These are phyloP conservation scores for Boletus huronensis DNA, from an alignment of 768 basidiomycete species.

Conservation along the genomic window DNA sequence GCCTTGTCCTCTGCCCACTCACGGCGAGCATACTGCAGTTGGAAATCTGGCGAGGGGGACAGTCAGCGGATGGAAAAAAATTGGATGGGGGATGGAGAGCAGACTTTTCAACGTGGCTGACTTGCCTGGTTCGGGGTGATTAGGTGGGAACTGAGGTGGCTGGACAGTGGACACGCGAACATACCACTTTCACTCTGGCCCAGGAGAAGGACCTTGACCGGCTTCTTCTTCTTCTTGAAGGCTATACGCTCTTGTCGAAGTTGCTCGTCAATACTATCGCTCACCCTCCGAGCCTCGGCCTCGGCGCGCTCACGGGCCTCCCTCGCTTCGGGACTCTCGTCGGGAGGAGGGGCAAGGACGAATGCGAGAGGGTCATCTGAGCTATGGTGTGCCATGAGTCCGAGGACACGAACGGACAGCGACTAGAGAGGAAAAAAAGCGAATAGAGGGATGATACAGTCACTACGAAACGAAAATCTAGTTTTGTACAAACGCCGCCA, in stretches of 20 bases:
- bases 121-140: slow-evolving; percentile 41
- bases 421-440: background rate
- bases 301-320: slow-evolving; percentile 56
- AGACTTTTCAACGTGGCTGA: slow-evolving; percentile 77
- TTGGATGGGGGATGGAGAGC: slow-evolving; percentile 3
- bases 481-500: too few relatives aligned
- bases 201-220: slow-evolving; percentile 71
- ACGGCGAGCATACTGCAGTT: slow-evolving; percentile 64
- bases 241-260: slow-evolving; percentile 57
- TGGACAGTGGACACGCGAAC: slow-evolving; percentile 8
- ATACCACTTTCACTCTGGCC: slow-evolving; percentile 71
- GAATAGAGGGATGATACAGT: background rate
- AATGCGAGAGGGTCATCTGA: slow-evolving; percentile 62
- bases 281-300: slow-evolving; percentile 57
- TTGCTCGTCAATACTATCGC: slow-evolving; percentile 76
- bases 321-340: slow-evolving; percentile 59
- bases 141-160: slow-evolving; percentile 2
- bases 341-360: slow-evolving; percentile 58
- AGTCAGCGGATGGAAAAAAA: background rate
- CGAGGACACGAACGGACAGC: background rate
- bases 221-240: slow-evolving; percentile 59
- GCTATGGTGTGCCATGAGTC: slow-evolving; percentile 27
- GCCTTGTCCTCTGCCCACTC: slow-evolving; percentile 69
- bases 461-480: too few relatives aligned
- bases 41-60: slow-evolving; percentile 49